phyloP scores from a whole-genome alignment of 495 filamentous ascomycete genomes.

The Thermothielavioides terrestris region DNA sequence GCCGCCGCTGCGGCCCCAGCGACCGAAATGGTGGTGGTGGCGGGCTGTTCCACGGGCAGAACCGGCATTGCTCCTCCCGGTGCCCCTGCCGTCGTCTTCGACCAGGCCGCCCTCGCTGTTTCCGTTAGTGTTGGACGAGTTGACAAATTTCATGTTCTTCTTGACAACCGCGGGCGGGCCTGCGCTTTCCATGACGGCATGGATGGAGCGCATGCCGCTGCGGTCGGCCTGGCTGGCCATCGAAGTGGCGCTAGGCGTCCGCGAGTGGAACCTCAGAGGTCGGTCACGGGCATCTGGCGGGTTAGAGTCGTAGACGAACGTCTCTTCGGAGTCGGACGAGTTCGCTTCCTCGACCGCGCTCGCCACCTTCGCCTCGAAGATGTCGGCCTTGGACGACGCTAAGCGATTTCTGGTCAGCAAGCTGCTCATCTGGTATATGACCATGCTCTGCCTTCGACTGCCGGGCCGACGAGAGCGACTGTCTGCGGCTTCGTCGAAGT shows the following conservation, averaged over 20 bases:
- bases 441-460: conserved; percentile 22
- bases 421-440: conserved; percentile 31
- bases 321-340: conserved; percentile 91
- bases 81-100: conserved; percentile 56
- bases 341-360: conserved; percentile 87
- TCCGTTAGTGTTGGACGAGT: conserved; percentile 57
- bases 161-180: conserved; percentile 66
- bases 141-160: conserved; percentile 98
- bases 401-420: conserved; percentile 45
- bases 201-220: conserved; percentile 50
- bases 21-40: conserved; percentile 65
- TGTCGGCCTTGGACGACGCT: conserved; percentile 94
- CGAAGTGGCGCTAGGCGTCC: conserved; percentile 90
- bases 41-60: conserved; percentile 57
- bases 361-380: conserved; percentile 94
- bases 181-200: conserved; percentile 52
- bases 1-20: conserved; percentile 50
- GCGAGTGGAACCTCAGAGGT: conserved; percentile 79
- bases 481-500: conserved; percentile 28
- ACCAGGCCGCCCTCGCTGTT: conserved; percentile 47
- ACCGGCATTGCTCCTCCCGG: conserved; percentile 48
- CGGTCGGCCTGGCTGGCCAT: conserved; percentile 75
- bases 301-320: conserved; percentile 98
- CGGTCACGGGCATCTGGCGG: conserved; percentile 74
- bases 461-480: conserved; percentile 10